phyloP scores from a whole-genome alignment of 116 monocot species.

The Posidonia oceanica region DNA sequence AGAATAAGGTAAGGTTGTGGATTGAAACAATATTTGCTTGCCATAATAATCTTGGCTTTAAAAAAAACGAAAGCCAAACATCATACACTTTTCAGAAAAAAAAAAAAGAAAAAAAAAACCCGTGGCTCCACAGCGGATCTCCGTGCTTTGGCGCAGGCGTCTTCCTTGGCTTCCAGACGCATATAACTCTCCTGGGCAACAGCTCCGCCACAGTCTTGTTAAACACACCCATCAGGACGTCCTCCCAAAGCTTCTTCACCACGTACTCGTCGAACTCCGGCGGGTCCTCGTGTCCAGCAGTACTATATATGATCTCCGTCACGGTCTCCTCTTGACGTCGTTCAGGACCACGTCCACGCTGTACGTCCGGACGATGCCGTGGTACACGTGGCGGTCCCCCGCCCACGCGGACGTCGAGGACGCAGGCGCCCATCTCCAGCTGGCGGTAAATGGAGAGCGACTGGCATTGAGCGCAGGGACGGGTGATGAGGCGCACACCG shows the following conservation, averaged over 20 bases:
- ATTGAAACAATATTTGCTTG: no score
- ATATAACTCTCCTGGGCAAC: slow-evolving; percentile 43
- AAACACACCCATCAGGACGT: slow-evolving; percentile 30
- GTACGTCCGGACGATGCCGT: slow-evolving; percentile 46
- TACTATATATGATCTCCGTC: slow-evolving; percentile 43
- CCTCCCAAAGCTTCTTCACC: slow-evolving; percentile 29
- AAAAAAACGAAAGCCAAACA: no score
- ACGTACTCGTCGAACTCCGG: slow-evolving; percentile 38
- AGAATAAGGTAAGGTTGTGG: no score
- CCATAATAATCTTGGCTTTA: no score
- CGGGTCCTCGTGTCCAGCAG: slow-evolving; percentile 52
- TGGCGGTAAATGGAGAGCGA: slow-evolving; percentile 48
- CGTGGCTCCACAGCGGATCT: slow-evolving; percentile 30
- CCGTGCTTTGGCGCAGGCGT: slow-evolving; percentile 27
- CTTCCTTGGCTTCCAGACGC: slow-evolving; percentile 56
- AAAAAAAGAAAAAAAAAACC: background rate
- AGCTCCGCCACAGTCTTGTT: slow-evolving; percentile 41
- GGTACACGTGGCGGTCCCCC: slow-evolving; percentile 44
- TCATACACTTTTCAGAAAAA: background rate
- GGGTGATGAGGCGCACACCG: slow-evolving; percentile 42
- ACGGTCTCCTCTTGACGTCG: slow-evolving; percentile 18
- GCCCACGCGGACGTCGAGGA: slow-evolving; percentile 44
- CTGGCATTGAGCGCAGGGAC: slow-evolving; percentile 75
- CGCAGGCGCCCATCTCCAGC: slow-evolving; percentile 47
- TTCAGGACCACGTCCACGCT: slow-evolving; percentile 39